Evolutionary conservation across 257 asterid genomes (phyloP).

Genomic region (Solanum medicagineum): DNA sequence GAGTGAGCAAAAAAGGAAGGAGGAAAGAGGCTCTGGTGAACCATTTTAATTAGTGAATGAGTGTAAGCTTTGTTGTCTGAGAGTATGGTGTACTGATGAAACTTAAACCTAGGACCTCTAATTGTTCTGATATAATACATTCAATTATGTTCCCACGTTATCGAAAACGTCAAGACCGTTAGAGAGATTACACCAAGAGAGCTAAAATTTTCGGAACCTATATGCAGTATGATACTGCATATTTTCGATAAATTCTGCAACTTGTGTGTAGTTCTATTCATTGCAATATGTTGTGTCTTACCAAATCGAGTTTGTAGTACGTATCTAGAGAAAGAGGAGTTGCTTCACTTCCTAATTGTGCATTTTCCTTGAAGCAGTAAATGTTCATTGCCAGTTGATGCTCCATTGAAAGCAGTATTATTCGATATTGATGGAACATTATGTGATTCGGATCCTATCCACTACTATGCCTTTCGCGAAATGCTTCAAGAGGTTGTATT

Average conservation of each 20-base stretch:
- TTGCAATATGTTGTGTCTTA: background rate
- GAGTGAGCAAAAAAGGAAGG: background rate
- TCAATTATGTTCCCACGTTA: background rate
- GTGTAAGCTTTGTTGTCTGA: background rate
- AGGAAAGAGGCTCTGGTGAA: background rate
- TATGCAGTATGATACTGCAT: background rate
- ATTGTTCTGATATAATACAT: background rate
- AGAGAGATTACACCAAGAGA: background rate
- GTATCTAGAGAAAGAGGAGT: background rate
- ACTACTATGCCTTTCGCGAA: constrained; percentile 62
- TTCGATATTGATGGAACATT: constrained; percentile 86
- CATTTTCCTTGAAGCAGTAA: constrained; percentile 9
- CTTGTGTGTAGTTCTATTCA: background rate
- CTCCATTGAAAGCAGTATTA: constrained; percentile 62
- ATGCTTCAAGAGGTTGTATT: constrained; percentile 80
- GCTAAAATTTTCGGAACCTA: background rate
- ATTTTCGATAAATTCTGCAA: background rate
- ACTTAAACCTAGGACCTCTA: background rate
- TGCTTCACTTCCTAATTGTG: background rate
- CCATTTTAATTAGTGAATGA: background rate
- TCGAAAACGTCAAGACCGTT: background rate
- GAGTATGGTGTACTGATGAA: background rate
- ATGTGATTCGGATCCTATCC: constrained; percentile 77
- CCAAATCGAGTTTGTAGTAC: background rate
- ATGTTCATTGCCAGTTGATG: constrained; percentile 40